phyloP scores from a whole-genome alignment of 192 early-diverging fungal species.

The Rhizophagus clarus region DNA sequence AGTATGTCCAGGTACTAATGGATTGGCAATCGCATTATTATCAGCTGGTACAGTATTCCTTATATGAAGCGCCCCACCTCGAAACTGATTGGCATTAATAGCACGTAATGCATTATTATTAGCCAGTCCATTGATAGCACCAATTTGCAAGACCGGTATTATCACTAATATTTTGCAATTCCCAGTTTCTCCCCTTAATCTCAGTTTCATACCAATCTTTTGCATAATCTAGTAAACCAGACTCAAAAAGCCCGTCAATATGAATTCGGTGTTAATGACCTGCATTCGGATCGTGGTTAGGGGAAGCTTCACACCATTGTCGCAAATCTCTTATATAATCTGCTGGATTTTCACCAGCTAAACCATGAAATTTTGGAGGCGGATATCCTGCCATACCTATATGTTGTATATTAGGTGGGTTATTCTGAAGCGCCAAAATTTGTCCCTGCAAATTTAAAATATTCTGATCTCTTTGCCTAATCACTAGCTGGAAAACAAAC shows the following conservation, averaged over 20 bases:
- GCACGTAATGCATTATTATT: constrained; percentile 19
- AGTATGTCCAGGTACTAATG: constrained; percentile 24
- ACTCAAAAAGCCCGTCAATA: too few species aligned
- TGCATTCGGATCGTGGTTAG: too few species aligned
- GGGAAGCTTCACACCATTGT: too few species aligned
- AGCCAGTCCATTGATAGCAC: constrained; percentile 9
- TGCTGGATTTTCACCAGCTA: too few species aligned
- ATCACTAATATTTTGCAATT: constrained; percentile 15
- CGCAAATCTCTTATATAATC: too few species aligned
- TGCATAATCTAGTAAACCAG: too few species aligned
- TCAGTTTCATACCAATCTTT: too few species aligned
- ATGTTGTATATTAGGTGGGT: neutral
- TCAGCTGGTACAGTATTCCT: constrained; percentile 11
- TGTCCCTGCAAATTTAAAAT: neutral
- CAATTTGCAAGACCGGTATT: constrained; percentile 13
- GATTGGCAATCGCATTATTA: neutral
- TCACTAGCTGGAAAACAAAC: neutral
- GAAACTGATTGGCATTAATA: constrained; percentile 24
- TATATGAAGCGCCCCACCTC: constrained; percentile 8
- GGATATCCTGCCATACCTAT: too few species aligned
- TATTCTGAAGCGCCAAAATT: constrained; percentile 11
- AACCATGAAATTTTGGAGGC: too few species aligned
- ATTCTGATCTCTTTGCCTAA: neutral
- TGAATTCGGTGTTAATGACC: too few species aligned
- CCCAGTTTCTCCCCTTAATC: constrained; percentile 2